Percentiles rank a stretch among this genome's conserved stretches.
phyloP scores from a whole-genome alignment of 2,329 filamentous ascomycete genomes.

The Fusarium incarnatum region DNA sequence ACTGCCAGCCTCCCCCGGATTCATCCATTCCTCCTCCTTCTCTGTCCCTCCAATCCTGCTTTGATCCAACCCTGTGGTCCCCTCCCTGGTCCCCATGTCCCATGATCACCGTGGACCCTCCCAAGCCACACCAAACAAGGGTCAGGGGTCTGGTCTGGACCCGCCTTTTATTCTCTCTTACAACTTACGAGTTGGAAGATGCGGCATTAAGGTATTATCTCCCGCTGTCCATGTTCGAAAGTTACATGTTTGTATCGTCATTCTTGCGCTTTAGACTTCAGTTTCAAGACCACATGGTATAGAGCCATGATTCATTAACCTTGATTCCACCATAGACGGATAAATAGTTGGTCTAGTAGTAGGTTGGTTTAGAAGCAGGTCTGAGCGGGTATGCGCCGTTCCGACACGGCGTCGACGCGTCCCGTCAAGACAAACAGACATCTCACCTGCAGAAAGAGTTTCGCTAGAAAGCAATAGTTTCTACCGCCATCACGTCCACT shows the following conservation, averaged over 20 bases:
- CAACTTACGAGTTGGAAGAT: neutral
- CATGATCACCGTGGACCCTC: slow-evolving; percentile 28
- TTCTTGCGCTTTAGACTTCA: slow-evolving; percentile 11
- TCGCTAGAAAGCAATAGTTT: slow-evolving; percentile 17
- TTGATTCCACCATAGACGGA: slow-evolving; percentile 4
- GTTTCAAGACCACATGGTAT: slow-evolving; percentile 19
- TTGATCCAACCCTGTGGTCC: slow-evolving; percentile 24
- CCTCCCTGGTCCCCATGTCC: slow-evolving; percentile 31
- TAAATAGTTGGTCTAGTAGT: neutral
- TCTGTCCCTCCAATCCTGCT: slow-evolving; percentile 25
- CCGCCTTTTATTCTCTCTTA: neutral
- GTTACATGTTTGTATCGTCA: slow-evolving; percentile 15
- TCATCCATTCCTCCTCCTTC: neutral
- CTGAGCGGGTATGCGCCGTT: slow-evolving; percentile 35
- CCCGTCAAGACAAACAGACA: slow-evolving; percentile 5
- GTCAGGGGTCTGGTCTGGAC: slow-evolving; percentile 13
- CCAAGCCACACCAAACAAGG: slow-evolving; percentile 26
- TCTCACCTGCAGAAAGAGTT: slow-evolving; percentile 22
- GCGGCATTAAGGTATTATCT: slow-evolving; percentile 15
- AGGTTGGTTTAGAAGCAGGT: neutral
- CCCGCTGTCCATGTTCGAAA: neutral
- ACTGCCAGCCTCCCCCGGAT: slow-evolving; percentile 28
- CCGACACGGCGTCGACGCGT: slow-evolving; percentile 35
- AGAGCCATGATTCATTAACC: slow-evolving; percentile 31
- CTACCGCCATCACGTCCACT: neutral